phyloP scores from a whole-genome alignment of 2,329 filamentous ascomycete species.

The Zasmidium cellare region DNA sequence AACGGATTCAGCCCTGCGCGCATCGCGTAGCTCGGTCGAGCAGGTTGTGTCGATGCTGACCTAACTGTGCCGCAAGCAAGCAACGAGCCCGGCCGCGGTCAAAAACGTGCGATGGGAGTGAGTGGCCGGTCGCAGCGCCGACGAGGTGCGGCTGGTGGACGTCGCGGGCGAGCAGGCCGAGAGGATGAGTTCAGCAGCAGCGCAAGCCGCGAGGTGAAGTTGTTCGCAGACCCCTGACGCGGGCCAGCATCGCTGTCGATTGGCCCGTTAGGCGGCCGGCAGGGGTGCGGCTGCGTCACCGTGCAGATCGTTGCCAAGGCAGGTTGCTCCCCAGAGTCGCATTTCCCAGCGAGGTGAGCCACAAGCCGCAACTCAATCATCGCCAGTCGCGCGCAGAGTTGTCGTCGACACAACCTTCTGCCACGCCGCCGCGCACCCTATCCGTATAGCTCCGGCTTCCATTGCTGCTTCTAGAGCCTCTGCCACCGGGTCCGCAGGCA shows the following conservation, averaged over 20 bases:
- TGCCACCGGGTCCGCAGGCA: neutral
- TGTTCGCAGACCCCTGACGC: neutral
- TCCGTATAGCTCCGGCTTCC: neutral
- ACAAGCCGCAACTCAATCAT: no score
- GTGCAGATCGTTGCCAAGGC: neutral
- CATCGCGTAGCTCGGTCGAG: neutral
- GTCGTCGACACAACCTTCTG: no score
- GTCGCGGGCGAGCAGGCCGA: neutral
- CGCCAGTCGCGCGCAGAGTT: no score
- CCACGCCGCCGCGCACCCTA: no score
- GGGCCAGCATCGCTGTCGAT: neutral
- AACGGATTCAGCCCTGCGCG: slow-evolving; percentile 9
- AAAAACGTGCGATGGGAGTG: no score
- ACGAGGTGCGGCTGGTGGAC: no score
- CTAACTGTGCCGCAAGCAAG: neutral
- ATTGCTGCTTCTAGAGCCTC: neutral
- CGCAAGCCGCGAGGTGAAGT: neutral
- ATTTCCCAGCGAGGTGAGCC: neutral
- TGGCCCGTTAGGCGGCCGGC: neutral
- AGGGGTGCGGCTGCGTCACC: neutral
- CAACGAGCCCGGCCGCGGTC: neutral
- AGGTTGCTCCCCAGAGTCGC: neutral
- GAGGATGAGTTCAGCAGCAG: neutral
- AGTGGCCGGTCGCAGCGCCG: no score
- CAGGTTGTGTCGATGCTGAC: neutral